Base-by-base conservation (phyloP, 768 basidiomycete genomes). In the Myochromella boudieri region DNA sequence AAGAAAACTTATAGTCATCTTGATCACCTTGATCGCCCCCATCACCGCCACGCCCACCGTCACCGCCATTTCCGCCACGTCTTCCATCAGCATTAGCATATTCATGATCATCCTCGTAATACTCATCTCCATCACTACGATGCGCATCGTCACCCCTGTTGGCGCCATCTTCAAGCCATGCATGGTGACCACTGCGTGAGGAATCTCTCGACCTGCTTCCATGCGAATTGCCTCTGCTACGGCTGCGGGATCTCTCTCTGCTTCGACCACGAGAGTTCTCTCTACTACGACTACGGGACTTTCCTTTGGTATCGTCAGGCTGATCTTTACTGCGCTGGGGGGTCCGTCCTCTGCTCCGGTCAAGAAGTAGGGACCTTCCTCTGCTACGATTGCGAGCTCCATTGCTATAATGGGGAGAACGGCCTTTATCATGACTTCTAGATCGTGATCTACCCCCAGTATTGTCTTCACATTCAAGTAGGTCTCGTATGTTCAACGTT, bases 401-500 rank as follows among this genome's bases (percentile, higher is more conserved):
- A n/a, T n/a, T n/a, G n/a, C n/a, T n/a, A n/a, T n/a, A n/a, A n/a
- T n/a, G n/a, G n/a, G n/a, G n/a, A n/a, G n/a, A n/a, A n/a, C n/a
- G n/a, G n/a, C n/a, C n/a, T n/a, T n/a, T n/a, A n/a, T n/a, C n/a
- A n/a, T n/a, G n/a, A n/a, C n/a, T 25, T 44, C 42, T 43, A 39
- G 37, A 52, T 20, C 22, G 36, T 18, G 49, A 50, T 36, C 34
- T n/a, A 21, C 32, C 22, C 18, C 24, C 33, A 33, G 25, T 26
- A 34, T 42, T 21, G 7, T 51, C 39, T 8, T 46, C 44, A 32
- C 54, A 54, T 21, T 50, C 53, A 21, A 54, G 53, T 12, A 54
- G 43, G 22, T 22, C 39, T 11, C 39, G 26, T 28, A 54, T 44
- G 26, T 39, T 51, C 32, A 46, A 24, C 4, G 43, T 27, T 25